Evolutionary conservation across 1,284 basidiomycete species (phyloP).

Genomic region (Rhodotorula sp.): DNA sequence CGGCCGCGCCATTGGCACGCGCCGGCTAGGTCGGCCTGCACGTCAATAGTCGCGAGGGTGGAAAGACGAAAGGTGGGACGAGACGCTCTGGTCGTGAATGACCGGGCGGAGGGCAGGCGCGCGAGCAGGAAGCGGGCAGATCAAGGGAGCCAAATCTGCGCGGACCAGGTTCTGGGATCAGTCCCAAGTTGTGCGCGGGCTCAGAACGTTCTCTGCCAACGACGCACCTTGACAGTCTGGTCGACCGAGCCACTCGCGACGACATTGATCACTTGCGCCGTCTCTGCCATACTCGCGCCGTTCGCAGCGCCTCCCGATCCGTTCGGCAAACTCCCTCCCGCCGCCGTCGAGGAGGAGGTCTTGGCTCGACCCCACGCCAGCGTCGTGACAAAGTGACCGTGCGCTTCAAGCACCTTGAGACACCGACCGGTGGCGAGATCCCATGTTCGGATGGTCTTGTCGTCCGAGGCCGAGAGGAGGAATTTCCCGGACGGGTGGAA

Average conservation of each 20-base stretch:
- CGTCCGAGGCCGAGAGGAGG: slow-evolving; percentile 81
- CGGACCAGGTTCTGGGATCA: not conserved
- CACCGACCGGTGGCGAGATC: slow-evolving; percentile 77
- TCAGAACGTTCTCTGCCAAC: too few relatives aligned
- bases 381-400: slow-evolving; percentile 79
- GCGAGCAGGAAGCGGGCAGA: too few relatives aligned
- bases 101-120: too few relatives aligned
- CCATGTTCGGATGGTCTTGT: slow-evolving; percentile 87
- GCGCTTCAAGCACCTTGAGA: slow-evolving; percentile 77
- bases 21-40: too few relatives aligned
- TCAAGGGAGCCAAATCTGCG: slow-evolving; percentile 28
- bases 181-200: not conserved
- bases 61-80: slow-evolving; percentile 7
- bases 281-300: slow-evolving; percentile 40
- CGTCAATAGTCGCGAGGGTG: too few relatives aligned
- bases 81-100: too few relatives aligned
- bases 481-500: slow-evolving; percentile 84
- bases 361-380: slow-evolving; percentile 68
- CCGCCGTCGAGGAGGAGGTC: slow-evolving; percentile 50
- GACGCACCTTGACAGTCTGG: slow-evolving; percentile 51
- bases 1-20: too few relatives aligned
- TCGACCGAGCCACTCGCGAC: slow-evolving; percentile 78
- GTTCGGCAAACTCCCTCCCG: slow-evolving; percentile 42
- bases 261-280: slow-evolving; percentile 62
- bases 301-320: slow-evolving; percentile 33